phyloP scores from a whole-genome alignment of 352 stramenopile species.

The Phytophthora pisi region DNA sequence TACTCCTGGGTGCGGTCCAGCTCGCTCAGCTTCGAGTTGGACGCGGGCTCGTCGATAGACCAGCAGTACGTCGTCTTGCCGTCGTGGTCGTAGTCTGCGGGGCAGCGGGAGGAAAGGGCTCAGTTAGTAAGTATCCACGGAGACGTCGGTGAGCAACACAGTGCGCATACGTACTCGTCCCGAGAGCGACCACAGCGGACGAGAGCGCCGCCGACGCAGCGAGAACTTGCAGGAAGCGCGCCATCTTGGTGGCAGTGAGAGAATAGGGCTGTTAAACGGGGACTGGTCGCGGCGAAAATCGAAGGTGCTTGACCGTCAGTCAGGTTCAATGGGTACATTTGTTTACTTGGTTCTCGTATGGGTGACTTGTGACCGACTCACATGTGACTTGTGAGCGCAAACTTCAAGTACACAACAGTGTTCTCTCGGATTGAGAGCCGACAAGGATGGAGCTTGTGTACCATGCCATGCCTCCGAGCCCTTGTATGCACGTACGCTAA shows the following conservation, averaged over 20 bases:
- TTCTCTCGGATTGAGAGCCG: no score
- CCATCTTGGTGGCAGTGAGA: conserved; percentile 14
- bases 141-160: neutral
- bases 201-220: conserved; percentile 14
- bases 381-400: no score
- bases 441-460: no score
- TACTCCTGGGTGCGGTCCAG: conserved; percentile 45
- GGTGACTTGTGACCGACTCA: neutral
- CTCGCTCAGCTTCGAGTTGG: conserved; percentile 49
- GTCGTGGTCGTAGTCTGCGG: conserved; percentile 45
- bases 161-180: conserved; percentile 48
- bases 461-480: no score
- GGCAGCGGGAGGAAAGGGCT: neutral
- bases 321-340: conserved; percentile 26
- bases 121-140: neutral
- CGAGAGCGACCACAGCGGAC: conserved; percentile 32
- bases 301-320: conserved; percentile 5
- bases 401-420: no score
- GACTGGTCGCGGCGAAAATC: neutral
- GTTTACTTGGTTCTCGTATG: neutral
- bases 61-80: conserved; percentile 60
- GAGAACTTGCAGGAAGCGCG: conserved; percentile 18
- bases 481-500: no score
- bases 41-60: conserved; percentile 49
- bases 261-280: conserved; percentile 16